Base-by-base conservation (phyloP, 148 eudicot species). In the Cornus kousa region DNA sequence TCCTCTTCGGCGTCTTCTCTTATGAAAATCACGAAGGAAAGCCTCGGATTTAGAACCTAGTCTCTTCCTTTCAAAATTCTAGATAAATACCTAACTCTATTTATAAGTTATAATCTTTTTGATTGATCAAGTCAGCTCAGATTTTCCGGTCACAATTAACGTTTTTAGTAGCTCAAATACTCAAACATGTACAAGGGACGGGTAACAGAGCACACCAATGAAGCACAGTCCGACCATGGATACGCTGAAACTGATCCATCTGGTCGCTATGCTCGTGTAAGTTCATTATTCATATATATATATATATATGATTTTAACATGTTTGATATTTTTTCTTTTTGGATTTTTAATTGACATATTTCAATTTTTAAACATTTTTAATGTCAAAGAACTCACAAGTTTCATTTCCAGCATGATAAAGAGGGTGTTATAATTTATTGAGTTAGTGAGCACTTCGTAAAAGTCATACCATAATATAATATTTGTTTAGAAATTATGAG, bases 11-110 rank as follows among this genome's bases (percentile, higher is more conserved):
- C 68, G 88, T 87, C 24, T 90, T 89, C 72, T 87, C 88, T 4
- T 90, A 82, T 71, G 90, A 87, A 81, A 82, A 89, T 82, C 90
- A 92, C 76, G 91, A 90, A 50, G 88, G 90, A 75, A 85, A 87
- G 78, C 85, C 91, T 48, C 82, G 87, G 85, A 89, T 90, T 80
- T 74, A 66, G 62, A 57, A 43, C 1, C 19, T 53, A 11, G 2
- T 20, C 28, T 17, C 1, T n/a, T 62, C 16, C 64, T 57, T 57
- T 14, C 64, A 8, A 57, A 17, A 14, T 8, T 57, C 64, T 57
- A 57, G 5, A 11, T 57, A 1, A 20, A 62, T 62, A 43, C 48
- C 7, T 43, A 43, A 43, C 48, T 43, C 9, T 43, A 62, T 62
- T 19, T 62, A 62, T 62, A 62, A 35, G 37, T 2, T 1, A 48